Evolutionary conservation across 192 early-diverging fungal genomes (phyloP), one percentile per base, ranked within the genome.

Genomic region (Ambispora gerdemannii): DNA sequence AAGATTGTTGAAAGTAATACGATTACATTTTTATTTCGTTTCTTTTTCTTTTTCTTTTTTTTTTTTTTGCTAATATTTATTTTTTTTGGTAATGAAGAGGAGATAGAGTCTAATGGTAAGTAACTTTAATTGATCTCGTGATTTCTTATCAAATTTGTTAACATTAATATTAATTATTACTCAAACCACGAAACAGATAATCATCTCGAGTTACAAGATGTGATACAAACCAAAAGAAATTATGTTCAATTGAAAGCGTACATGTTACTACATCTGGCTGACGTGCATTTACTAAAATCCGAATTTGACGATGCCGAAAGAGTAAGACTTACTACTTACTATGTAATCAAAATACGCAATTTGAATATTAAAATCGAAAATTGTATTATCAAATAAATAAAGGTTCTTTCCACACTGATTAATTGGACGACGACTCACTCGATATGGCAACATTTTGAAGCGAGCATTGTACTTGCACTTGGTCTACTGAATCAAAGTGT

Each of bases 331-430:
- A 78, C 70, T 72, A 71, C 32, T 47, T 74, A 17, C 71, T 71
- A 3, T 77, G 68, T 31, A 63, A 63, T 20, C 4, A 65, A 31
- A 60, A 70, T 77, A 65, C 71, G 7, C 24, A 36, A 4, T 72
- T 71, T 55, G 73, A 67, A 53, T 68, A 67, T 76, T 35, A 63
- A 3, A 72, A 72, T 28, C 73, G 63, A 4, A 66, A 76, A 13
- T 62, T 63, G 3, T 43, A 71, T 28, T 73, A 72, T n/a, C n/a
- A n/a, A n/a, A n/a, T n/a, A n/a, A n/a, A n/a, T n/a, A 10, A 80
- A 43, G 76, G 63, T 59, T 52, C 22, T 76, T 72, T 70, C 77
- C 67, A 0, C 31, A 72, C 27, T 75, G 72, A 65, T 63, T 4
- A 34, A 61, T 33, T 72, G 71, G 71, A 4, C 28, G 15, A 65